A percentile compares a stretch with the other conserved stretches of the same genome.
phyloP scores from a whole-genome alignment of 106 monocot genomes.

The Dendrobium officinale region DNA sequence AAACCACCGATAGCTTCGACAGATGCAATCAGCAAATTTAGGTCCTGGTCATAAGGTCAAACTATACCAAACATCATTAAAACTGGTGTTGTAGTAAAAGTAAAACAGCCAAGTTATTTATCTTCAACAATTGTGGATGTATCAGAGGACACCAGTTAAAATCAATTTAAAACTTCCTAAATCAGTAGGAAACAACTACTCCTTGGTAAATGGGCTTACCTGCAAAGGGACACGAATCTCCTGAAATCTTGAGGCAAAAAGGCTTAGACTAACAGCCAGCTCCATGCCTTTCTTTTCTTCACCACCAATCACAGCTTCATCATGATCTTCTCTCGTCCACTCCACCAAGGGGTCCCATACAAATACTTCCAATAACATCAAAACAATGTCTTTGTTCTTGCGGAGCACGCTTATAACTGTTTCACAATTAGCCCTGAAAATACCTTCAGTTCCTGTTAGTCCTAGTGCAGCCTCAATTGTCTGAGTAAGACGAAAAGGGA shows the following conservation, averaged over 20 bases:
- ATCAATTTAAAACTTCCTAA: not conserved
- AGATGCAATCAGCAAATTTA: not conserved
- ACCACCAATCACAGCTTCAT: constrained; percentile 90
- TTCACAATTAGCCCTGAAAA: constrained; percentile 82
- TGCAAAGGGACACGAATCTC: constrained; percentile 90
- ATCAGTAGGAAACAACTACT: not conserved
- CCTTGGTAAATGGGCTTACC: constrained; percentile 26
- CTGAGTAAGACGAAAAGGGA: constrained; percentile 96
- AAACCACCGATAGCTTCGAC: not conserved
- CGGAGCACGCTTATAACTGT: constrained; percentile 53
- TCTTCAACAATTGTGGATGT: not conserved
- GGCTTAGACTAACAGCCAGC: constrained; percentile 89
- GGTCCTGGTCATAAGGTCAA: not conserved
- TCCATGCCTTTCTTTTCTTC: constrained; percentile 99
- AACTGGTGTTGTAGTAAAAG: not conserved
- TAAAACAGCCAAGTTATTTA: not conserved
- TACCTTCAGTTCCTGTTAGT: constrained; percentile 80
- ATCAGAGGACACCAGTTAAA: not conserved
- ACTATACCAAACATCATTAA: not conserved
- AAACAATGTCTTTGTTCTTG: constrained; percentile 84
- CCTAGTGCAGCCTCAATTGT: constrained; percentile 92
- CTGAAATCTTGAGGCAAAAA: constrained; percentile 93
- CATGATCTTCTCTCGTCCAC: constrained; percentile 92
- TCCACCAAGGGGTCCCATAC: constrained; percentile 96
- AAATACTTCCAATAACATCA: constrained; percentile 94